Evolutionary conservation across 805 yeast species (phyloP), one percentile per base, ranked within the genome.

Genomic region (Wickerhamomyces alni): DNA sequence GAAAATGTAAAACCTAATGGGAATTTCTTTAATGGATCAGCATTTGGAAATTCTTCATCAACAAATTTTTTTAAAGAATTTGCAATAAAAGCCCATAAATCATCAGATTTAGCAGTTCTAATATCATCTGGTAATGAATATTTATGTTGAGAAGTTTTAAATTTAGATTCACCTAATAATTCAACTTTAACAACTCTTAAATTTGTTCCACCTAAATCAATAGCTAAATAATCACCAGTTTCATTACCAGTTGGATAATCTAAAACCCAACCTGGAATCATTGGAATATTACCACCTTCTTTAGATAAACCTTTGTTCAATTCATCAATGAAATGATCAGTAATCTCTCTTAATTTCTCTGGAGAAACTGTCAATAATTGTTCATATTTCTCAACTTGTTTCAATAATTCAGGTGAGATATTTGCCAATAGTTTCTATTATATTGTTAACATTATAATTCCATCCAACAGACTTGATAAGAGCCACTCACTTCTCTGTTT

Each of bases 201-300:
- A 69, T 91, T 91, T 46, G 99, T 91, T 46, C 99, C 99, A 61
- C 99, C 99, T 67, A 91, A 75, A 63, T 91, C 99, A 44, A 93
- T 83, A 38, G 98, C 97, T 59, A 91, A 67, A 65, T 74, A 91
- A 51, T 87, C 81, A 49, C 99, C 99, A 31, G 73, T 74, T 64
- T 91, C 99, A 51, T 78, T 67, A 49, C 99, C 99, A 37, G 91
- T 82, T 49, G 98, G 97, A 70, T 71, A 83, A 57, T 84, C 94
- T 73, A 88, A 70, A 40, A 91, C 97, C 97, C 97, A 91, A 46
- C 94, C 86, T 35, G 95, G 95, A 59, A 83, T 88, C 98, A 91
- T 91, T 45, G 99, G 98, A 57, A 87, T 87, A 62, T 82, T 82
- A 43, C 93, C 94, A 38, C 93, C 91, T 42, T 71, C 63, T 57